A percentile compares a stretch with the other conserved stretches of the same genome.
Evolutionary conservation across 2,329 filamentous ascomycete species (phyloP).

Genomic region (Paecilomyces sp.): DNA sequence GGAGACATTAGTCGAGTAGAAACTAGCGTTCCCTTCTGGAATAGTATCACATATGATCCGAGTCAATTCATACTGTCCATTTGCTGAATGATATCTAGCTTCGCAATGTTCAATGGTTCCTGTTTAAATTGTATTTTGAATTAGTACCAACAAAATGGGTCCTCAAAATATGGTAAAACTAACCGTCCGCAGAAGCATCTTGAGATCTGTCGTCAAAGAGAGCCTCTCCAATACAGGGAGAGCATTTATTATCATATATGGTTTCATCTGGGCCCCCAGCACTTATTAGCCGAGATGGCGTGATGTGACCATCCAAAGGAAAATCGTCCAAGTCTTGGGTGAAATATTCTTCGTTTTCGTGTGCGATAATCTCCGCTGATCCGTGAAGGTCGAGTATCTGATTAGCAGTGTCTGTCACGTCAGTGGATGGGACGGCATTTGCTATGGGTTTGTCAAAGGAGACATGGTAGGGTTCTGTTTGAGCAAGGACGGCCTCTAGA

Average conservation of each 20-base stretch:
- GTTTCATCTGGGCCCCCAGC: background rate
- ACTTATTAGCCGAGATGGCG: too few relatives aligned
- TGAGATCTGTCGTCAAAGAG: background rate
- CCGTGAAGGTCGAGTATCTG: background rate
- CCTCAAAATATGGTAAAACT: background rate
- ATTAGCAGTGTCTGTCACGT: background rate
- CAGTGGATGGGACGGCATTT: background rate
- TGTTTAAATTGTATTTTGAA: background rate
- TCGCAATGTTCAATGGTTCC: background rate
- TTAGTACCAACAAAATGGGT: background rate
- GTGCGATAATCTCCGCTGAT: background rate
- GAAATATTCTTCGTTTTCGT: background rate
- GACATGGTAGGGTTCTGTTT: background rate
- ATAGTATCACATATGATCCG: background rate
- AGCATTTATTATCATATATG: background rate
- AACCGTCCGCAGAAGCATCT: background rate
- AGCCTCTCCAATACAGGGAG: background rate
- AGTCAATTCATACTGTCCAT: background rate
- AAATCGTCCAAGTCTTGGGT: background rate
- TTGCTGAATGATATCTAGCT: background rate
- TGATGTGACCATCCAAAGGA: background rate
- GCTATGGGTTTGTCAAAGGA: background rate
- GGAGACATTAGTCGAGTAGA: background rate
- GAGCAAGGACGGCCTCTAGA: background rate
- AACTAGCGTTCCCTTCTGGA: background rate